phyloP scores from a whole-genome alignment of 164 flowering plant genomes.

The Nymphaea thermarum region DNA sequence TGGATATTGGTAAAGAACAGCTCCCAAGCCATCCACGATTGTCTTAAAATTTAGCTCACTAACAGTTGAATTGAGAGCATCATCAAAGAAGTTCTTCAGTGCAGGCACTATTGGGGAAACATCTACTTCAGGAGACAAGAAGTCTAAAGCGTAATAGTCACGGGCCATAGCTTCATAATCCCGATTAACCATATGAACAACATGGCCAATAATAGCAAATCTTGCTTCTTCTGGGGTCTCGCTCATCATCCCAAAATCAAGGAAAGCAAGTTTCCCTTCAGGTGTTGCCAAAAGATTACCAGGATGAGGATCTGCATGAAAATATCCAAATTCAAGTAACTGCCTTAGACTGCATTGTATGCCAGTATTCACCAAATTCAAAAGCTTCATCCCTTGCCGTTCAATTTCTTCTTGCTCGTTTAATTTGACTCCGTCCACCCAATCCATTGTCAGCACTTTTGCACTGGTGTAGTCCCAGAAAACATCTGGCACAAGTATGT shows the following conservation, averaged over 20 bases:
- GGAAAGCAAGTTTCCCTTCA: constrained; percentile 93
- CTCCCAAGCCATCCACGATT: constrained; percentile 86
- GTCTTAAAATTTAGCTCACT: constrained; percentile 95
- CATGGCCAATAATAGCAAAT: constrained; percentile 90
- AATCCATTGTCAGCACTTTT: constrained; percentile 95
- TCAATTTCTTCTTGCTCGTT: constrained; percentile 87
- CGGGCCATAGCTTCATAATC: constrained; percentile 99
- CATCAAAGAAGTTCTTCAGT: constrained; percentile 81
- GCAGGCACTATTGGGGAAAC: constrained; percentile 97
- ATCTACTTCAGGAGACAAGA: constrained; percentile 81
- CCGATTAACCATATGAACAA: constrained; percentile 97
- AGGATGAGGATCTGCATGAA: constrained; percentile 99
- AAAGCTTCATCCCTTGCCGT: constrained; percentile 72
- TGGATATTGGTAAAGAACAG: constrained; percentile 82
- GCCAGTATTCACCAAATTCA: constrained; percentile 87
- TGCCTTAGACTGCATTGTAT: constrained; percentile 96
- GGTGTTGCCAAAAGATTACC: constrained; percentile 97
- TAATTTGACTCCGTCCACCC: constrained; percentile 89
- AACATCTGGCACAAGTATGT: constrained; percentile 86
- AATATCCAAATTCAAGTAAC: constrained; percentile 89
- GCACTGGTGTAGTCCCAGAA: constrained; percentile 92
- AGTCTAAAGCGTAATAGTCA: constrained; percentile 90
- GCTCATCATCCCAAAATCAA: constrained; percentile 99
- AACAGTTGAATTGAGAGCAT: constrained; percentile 78
- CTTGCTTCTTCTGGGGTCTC: constrained; percentile 98